phyloP scores from a whole-genome alignment of 495 filamentous ascomycete genomes.

The Echria macrotheca region DNA sequence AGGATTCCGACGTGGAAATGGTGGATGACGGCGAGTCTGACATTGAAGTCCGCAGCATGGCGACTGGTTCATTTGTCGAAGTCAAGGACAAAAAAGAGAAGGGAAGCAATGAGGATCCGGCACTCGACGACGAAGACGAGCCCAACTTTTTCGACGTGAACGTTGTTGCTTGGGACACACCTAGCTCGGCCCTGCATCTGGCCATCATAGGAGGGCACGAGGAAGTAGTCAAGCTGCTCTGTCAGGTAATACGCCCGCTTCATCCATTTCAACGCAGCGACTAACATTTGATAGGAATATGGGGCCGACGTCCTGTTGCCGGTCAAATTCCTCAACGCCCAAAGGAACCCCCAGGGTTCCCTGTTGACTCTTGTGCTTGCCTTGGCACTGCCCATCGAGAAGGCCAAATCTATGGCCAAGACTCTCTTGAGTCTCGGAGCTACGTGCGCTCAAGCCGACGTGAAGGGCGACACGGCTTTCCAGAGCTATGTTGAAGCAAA shows the following conservation, averaged over 20 bases:
- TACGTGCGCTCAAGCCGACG: conserved; percentile 66
- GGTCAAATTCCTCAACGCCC: conserved; percentile 51
- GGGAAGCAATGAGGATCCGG: conserved; percentile 24
- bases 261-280: not conserved
- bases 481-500: conserved; percentile 48
- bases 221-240: conserved; percentile 61
- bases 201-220: conserved; percentile 68
- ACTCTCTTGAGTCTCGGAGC: conserved; percentile 65
- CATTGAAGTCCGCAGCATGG: conserved; percentile 42
- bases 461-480: conserved; percentile 52
- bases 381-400: conserved; percentile 51
- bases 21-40: conserved; percentile 37
- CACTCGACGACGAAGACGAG: conserved; percentile 55
- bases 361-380: conserved; percentile 62
- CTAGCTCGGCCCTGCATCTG: conserved; percentile 65
- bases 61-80: conserved; percentile 65
- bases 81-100: conserved; percentile 40
- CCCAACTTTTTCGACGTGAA: conserved; percentile 78
- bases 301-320: conserved; percentile 69
- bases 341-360: conserved; percentile 45
- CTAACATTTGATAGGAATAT: conserved; percentile 40
- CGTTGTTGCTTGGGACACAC: conserved; percentile 67
- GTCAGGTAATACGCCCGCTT: conserved; percentile 33
- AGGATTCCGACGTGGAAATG: conserved; percentile 28
- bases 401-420: conserved; percentile 53